Evolutionary conservation across 1,284 basidiomycete genomes (phyloP).

Genomic region (Puccinia horiana): DNA sequence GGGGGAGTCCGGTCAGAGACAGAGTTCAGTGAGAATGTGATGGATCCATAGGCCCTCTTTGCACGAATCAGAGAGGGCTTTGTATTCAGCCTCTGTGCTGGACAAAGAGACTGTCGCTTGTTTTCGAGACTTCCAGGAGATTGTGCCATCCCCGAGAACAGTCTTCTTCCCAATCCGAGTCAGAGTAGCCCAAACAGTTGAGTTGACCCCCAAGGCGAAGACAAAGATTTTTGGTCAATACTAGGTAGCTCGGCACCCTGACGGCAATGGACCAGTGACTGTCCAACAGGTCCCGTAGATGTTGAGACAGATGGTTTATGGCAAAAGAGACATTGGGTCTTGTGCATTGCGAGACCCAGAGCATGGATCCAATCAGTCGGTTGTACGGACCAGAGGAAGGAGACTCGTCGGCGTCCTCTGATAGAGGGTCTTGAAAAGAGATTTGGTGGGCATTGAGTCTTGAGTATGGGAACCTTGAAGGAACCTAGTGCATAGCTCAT

Average conservation of each 20-base stretch:
- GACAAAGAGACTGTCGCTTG: slow-evolving; percentile 21
- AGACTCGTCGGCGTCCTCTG: background rate
- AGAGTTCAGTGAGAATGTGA: too few species aligned
- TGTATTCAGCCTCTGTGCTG: background rate
- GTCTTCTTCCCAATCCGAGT: slow-evolving; percentile 23
- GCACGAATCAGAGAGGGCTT: background rate
- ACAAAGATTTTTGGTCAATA: background rate
- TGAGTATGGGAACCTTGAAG: background rate
- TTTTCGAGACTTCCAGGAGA: slow-evolving; percentile 22
- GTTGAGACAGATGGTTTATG: background rate
- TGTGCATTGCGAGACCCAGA: slow-evolving; percentile 5
- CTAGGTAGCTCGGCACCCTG: background rate
- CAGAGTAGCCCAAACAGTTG: background rate
- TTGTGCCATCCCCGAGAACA: background rate
- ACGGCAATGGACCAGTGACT: background rate
- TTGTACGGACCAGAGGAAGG: background rate
- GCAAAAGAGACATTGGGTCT: slow-evolving; percentile 4
- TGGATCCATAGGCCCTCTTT: too few species aligned
- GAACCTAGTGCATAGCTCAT: background rate
- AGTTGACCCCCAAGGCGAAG: background rate
- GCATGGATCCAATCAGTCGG: background rate
- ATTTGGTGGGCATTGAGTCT: background rate
- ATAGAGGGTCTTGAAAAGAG: background rate
- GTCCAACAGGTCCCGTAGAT: background rate
- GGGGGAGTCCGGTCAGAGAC: background rate